Percentiles rank a stretch among this genome's conserved stretches.
phyloP scores from a whole-genome alignment of 169 alveolate species.

The Cryptosporidium sp. region DNA sequence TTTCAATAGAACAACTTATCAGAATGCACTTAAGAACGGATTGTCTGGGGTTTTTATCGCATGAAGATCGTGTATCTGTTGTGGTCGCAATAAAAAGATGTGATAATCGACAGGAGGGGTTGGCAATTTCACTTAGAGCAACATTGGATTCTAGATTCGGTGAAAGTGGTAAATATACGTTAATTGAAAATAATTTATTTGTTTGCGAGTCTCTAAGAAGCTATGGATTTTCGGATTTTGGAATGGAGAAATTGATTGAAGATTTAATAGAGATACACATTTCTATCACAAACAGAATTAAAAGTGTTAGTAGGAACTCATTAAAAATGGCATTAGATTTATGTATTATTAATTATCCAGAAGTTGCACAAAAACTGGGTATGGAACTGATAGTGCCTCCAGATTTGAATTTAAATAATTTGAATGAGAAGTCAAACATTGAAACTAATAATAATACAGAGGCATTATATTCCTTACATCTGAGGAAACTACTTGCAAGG shows the following conservation, averaged over 20 bases:
- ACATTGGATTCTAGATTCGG: conserved; percentile 74
- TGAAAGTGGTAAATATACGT: conserved; percentile 43
- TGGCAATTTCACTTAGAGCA: conserved; percentile 68
- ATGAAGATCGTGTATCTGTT: conserved; percentile 70
- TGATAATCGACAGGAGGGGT: conserved; percentile 61
- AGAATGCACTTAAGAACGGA: conserved; percentile 73
- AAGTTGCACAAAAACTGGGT: conserved; percentile 68
- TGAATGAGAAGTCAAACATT: conserved; percentile 17
- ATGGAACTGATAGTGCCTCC: conserved; percentile 40
- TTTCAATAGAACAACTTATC: conserved; percentile 54
- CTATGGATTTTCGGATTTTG: conserved; percentile 64
- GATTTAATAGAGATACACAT: conserved; percentile 48
- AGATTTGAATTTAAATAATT: conserved; percentile 19
- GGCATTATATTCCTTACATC: conserved; percentile 4
- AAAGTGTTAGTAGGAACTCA: conserved; percentile 39
- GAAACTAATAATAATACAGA: conserved; percentile 12
- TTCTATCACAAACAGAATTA: conserved; percentile 30
- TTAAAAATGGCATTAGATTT: conserved; percentile 61
- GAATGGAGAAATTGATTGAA: conserved; percentile 53
- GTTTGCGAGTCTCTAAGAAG: conserved; percentile 47
- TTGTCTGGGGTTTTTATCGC: conserved; percentile 58
- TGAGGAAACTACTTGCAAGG: conserved; percentile 44
- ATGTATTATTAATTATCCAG: conserved; percentile 53
- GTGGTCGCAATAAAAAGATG: conserved; percentile 71
- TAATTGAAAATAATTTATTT: conserved; percentile 8